A percentile compares a stretch with the other conserved stretches of the same genome.
These are phyloP conservation scores for Verticillium longisporum DNA, from an alignment of 2,329 filamentous ascomycete genomes.

Conservation along the genomic window DNA sequence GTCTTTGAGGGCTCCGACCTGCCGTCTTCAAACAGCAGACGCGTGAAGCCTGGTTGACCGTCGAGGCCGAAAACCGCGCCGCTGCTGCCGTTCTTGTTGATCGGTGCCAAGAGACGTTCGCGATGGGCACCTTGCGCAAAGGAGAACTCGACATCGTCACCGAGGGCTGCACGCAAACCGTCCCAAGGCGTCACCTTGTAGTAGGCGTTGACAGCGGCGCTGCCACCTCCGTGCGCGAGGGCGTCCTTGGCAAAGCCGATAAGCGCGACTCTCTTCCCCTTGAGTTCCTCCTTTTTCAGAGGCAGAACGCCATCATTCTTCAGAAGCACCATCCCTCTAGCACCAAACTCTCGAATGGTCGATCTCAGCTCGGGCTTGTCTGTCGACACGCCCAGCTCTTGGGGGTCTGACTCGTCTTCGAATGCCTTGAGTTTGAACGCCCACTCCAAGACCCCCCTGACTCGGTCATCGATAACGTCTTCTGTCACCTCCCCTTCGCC, in stretches of 20 bases:
- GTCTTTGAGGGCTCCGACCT: conserved; percentile 16
- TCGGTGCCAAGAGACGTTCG: conserved; percentile 14
- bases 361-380: conserved; percentile 20
- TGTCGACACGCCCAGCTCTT: conserved; percentile 19
- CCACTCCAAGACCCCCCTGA: conserved; percentile 18
- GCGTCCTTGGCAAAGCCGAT: conserved; percentile 26
- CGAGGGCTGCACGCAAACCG: conserved; percentile 19
- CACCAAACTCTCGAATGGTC: conserved; percentile 17
- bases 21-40: conserved; percentile 19
- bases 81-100: conserved; percentile 12
- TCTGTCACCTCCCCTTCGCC: conserved; percentile 7
- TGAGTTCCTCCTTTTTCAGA: conserved; percentile 24
- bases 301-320: conserved; percentile 55
- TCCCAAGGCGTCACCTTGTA: conserved; percentile 27
- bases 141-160: conserved; percentile 17
- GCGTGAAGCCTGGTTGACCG: conserved; percentile 23
- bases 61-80: conserved; percentile 22
- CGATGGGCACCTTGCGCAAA: conserved; percentile 17
- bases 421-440: conserved; percentile 15
- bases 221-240: conserved; percentile 29
- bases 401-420: conserved; percentile 13
- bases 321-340: conserved; percentile 53
- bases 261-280: conserved; percentile 23
- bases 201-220: conserved; percentile 25
- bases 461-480: conserved; percentile 16